Evolutionary conservation across 163 green algal species (phyloP).

Genomic region (Smithsoniella earleae): DNA sequence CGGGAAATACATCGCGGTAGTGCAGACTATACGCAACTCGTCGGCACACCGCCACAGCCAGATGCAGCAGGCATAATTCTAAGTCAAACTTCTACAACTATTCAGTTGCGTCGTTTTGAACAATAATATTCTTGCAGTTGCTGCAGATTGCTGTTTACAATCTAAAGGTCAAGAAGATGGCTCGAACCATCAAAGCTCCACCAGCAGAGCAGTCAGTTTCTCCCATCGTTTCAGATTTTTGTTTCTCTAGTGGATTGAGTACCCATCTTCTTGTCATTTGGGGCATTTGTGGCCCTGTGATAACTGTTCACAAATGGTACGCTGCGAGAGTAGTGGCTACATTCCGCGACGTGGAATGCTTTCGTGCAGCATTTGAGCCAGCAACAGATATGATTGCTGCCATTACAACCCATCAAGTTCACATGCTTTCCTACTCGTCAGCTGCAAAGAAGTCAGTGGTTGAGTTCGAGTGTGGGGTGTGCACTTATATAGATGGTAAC

Average conservation of each 20-base stretch:
- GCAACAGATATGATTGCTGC: background rate
- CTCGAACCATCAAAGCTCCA: background rate
- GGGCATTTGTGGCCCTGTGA: background rate
- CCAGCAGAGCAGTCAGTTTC: background rate
- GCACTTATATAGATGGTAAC: too few relatives aligned
- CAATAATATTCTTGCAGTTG: background rate
- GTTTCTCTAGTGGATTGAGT: slow-evolving; percentile 13
- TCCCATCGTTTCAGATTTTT: background rate
- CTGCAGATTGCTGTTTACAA: slow-evolving; percentile 5
- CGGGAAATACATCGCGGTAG: slow-evolving; percentile 5
- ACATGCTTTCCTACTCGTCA: too few relatives aligned
- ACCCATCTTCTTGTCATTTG: slow-evolving; percentile 14
- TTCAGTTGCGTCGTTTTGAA: too few relatives aligned
- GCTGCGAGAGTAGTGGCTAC: background rate
- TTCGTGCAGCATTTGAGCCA: slow-evolving; percentile 18
- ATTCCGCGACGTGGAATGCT: background rate
- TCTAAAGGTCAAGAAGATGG: background rate
- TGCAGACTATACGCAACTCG: slow-evolving; percentile 19
- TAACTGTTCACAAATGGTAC: slow-evolving; percentile 9
- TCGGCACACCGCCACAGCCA: too few relatives aligned
- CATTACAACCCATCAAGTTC: background rate
- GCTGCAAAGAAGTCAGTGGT: too few relatives aligned
- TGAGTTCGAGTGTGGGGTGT: too few relatives aligned
- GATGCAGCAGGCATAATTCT: too few relatives aligned
- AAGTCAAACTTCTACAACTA: too few relatives aligned